Evolutionary conservation across 2,329 filamentous ascomycete species (phyloP).

Genomic region (Phialophora tarda): DNA sequence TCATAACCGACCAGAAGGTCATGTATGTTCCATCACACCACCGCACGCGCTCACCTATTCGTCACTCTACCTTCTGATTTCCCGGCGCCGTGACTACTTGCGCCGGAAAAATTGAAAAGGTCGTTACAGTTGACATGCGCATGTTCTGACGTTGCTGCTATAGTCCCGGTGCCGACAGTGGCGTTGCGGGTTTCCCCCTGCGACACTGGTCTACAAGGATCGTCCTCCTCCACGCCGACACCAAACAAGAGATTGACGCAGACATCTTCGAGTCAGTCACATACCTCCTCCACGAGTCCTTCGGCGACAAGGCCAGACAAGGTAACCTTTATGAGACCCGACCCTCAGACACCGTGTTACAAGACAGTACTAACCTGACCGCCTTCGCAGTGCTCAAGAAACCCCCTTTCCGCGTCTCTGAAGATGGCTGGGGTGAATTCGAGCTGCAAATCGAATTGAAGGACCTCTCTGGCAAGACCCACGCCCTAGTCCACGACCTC

Average conservation of each 20-base stretch:
- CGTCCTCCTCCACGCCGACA: conserved; percentile 63
- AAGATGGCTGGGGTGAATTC: conserved; percentile 99
- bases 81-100: neutral
- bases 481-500: conserved; percentile 81
- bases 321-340: conserved; percentile 60
- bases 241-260: conserved; percentile 82
- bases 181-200: conserved; percentile 87
- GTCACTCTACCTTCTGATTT: conserved; percentile 1
- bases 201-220: conserved; percentile 89
- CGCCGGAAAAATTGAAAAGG: neutral
- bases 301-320: conserved; percentile 79
- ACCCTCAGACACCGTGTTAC: conserved; percentile 33
- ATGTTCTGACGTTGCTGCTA: conserved; percentile 23
- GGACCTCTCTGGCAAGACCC: conserved; percentile 80
- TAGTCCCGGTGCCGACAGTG: conserved; percentile 75
- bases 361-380: neutral
- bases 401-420: conserved; percentile 84
- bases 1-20: conserved; percentile 88
- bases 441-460: conserved; percentile 87
- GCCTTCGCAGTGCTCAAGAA: conserved; percentile 70
- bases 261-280: conserved; percentile 88
- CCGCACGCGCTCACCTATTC: conserved; percentile 1
- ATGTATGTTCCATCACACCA: conserved; percentile 68
- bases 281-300: conserved; percentile 93
- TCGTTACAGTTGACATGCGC: neutral